Evolutionary conservation across 2,329 filamentous ascomycete genomes (phyloP).

Genomic region (Fusarium transvaalense): DNA sequence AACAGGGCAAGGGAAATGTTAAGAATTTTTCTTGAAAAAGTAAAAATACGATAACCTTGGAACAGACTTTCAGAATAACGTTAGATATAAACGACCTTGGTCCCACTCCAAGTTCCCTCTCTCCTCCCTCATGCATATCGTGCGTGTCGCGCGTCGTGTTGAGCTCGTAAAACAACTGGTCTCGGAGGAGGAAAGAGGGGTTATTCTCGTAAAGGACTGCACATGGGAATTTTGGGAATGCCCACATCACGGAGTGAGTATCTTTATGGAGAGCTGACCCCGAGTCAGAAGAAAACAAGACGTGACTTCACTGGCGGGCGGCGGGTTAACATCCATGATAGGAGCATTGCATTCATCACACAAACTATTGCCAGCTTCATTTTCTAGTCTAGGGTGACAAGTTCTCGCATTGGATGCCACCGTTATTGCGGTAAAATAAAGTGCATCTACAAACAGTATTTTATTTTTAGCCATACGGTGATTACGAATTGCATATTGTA

Average conservation of each 20-base stretch:
- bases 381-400: slow-evolving; percentile 19
- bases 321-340: neutral
- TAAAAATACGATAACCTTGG: slow-evolving; percentile 17
- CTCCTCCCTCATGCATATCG: slow-evolving; percentile 14
- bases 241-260: slow-evolving; percentile 1
- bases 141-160: slow-evolving; percentile 1
- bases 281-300: slow-evolving; percentile 4
- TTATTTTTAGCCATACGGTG: slow-evolving; percentile 20
- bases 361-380: slow-evolving; percentile 23
- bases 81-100: slow-evolving; percentile 14
- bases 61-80: slow-evolving; percentile 13
- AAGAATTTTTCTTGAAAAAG: neutral
- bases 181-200: neutral
- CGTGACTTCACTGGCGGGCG: neutral
- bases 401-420: slow-evolving; percentile 43
- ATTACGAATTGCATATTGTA: neutral
- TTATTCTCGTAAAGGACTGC: neutral
- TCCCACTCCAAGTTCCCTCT: slow-evolving; percentile 23
- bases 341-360: slow-evolving; percentile 3
- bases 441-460: slow-evolving; percentile 18
- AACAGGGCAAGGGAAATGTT: neutral
- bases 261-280: slow-evolving; percentile 1
- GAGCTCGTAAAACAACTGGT: slow-evolving; percentile 3
- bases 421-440: slow-evolving; percentile 17
- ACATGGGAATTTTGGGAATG: slow-evolving; percentile 12